These are phyloP conservation scores for Chamaecrista fasciculata DNA, from an alignment of 306 rosid genomes.

Conservation along the genomic window DNA sequence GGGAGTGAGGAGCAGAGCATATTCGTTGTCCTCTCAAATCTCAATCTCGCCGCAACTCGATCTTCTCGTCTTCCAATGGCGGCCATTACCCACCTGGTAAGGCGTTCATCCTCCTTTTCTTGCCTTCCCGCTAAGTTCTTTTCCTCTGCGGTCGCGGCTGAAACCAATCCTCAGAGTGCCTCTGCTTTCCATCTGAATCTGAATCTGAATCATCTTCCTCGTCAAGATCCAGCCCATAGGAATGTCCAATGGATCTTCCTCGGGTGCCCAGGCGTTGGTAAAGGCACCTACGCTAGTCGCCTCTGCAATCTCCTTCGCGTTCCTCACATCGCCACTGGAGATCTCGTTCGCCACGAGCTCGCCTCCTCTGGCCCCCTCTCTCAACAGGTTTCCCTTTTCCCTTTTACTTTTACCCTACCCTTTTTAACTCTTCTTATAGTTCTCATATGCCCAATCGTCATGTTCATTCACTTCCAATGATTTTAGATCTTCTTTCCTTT, in stretches of 20 bases:
- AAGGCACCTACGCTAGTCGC: conserved; percentile 91
- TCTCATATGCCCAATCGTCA: background rate
- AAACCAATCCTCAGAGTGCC: conserved; percentile 25
- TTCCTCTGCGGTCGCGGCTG: conserved; percentile 40
- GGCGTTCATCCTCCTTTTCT: conserved; percentile 39
- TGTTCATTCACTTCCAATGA: background rate
- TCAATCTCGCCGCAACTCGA: background rate
- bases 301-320: conserved; percentile 72
- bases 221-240: conserved; percentile 47
- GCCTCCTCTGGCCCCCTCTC: conserved; percentile 76
- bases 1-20: background rate
- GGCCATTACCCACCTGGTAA: conserved; percentile 68
- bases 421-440: too few relatives aligned
- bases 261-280: conserved; percentile 94
- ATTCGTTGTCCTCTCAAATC: background rate
- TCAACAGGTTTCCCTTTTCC: conserved; percentile 44
- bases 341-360: conserved; percentile 94
- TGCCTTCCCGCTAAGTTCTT: conserved; percentile 29
- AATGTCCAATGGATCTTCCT: conserved; percentile 84
- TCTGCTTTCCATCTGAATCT: conserved; percentile 31
- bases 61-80: conserved; percentile 49
- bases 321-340: conserved; percentile 92
- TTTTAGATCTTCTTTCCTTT: background rate
- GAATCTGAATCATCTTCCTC: conserved; percentile 24
- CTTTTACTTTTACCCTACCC: background rate